Conservation (phyloP, 257 asterid species). For the Jaltomata sinuosa region DNA sequence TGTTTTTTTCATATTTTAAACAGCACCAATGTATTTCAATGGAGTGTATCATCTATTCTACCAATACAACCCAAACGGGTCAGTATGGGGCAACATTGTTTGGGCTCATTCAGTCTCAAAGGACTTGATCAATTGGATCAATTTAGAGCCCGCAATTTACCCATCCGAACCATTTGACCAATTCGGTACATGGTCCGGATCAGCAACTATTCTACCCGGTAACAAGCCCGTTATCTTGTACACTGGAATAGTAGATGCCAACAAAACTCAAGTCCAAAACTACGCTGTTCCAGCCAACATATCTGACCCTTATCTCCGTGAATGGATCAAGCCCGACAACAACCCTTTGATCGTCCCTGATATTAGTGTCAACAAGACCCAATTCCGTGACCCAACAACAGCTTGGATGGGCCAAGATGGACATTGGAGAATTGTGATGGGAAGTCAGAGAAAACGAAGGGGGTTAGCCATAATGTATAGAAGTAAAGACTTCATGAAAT, state of each 20-base stretch:
- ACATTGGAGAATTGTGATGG: constrained; percentile 28
- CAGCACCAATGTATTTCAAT: constrained; percentile 41
- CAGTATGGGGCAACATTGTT: constrained; percentile 37
- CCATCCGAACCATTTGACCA: constrained; percentile 34
- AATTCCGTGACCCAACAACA: constrained; percentile 52
- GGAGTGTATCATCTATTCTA: constrained; percentile 41
- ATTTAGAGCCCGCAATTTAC: constrained; percentile 20
- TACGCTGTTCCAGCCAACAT: constrained; percentile 30
- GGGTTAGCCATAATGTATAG: constrained; percentile 31
- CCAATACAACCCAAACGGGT: constrained; percentile 40
- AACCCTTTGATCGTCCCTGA: constrained; percentile 30
- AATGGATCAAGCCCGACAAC: constrained; percentile 41
- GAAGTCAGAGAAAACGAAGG: constrained; percentile 3
- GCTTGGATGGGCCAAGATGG: constrained; percentile 44
- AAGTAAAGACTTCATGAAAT: constrained; percentile 27
- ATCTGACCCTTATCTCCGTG: constrained; percentile 31
- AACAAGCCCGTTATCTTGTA: constrained; percentile 34
- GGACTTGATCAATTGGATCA: constrained; percentile 38
- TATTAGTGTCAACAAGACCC: constrained; percentile 11
- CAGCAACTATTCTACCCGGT: constrained; percentile 35
- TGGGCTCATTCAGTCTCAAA: constrained; percentile 49
- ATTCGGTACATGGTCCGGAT: constrained; percentile 45
- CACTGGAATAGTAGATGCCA: constrained; percentile 30
- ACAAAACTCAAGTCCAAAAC: constrained; percentile 35
- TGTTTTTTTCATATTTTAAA: background rate